Evolutionary conservation across 306 rosid species (phyloP), one percentile per base, ranked within the genome.

Genomic region (Malus sylvestris): DNA sequence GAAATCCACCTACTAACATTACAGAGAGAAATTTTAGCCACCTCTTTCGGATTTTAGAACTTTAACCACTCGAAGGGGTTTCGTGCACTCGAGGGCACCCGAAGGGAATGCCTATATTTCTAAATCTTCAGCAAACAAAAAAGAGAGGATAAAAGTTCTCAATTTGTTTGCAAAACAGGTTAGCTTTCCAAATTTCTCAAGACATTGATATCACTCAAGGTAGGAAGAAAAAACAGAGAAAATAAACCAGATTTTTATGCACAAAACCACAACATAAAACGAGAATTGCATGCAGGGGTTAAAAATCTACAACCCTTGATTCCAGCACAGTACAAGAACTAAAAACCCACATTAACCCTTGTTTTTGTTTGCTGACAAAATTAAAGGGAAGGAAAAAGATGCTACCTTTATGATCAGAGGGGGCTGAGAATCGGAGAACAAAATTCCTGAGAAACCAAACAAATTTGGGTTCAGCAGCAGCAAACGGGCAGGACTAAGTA

Each of bases 291-390:
- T 49, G 55, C 55, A 14, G 18, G 25, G 12, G 70, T 66, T 20
- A 9, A 8, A 66, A 66, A 2, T 35, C 9, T 32, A 27, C 67
- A 30, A 63, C 40, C 4, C 15, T 13, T 63, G 4, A 33, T 66
- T 66, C 46, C 10, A 19, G 0, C 27, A 66, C 46, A 66, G 46
- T 19, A 19, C 38, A 29, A 70, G 74, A 10, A 33, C 30, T 23
- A 35, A 75, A 67, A 33, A 22, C 1, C 5, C 70, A 19, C 8
- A 53, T 8, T 25, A 76, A 61, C 6, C 64, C 65, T 22, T 66
- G 72, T 52, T 52, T 33, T 49, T 20, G 73, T 52, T n/a, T 76
- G 72, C 18, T 76, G 57, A 65, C 64, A 38, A 76, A 76, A 63
- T 76, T 35, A 2, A 27, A 7, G 71, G 30, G 55, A 53, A 75